Conservation (phyloP, 805 yeast species). For the Candida gorgasii region DNA sequence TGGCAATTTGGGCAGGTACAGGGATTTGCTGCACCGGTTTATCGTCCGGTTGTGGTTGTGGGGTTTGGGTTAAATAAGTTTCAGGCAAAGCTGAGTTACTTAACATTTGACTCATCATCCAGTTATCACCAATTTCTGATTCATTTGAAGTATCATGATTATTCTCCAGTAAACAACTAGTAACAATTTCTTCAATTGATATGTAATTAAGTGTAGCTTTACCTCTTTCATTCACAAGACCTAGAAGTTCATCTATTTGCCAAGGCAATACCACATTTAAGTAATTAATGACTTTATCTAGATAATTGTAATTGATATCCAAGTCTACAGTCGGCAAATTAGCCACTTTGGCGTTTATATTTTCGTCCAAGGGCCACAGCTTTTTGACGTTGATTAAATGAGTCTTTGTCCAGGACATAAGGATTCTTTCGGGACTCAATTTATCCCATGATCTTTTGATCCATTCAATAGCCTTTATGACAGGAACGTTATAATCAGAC, state of each 20-base stretch:
- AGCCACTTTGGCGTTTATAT: slow-evolving; percentile 1
- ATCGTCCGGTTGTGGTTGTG: neutral
- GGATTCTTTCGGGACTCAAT: slow-evolving; percentile 31
- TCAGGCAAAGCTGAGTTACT: slow-evolving; percentile 7
- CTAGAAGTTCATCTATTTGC: slow-evolving; percentile 57
- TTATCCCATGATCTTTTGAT: slow-evolving; percentile 58
- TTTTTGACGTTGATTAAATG: slow-evolving; percentile 28
- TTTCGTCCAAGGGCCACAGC: slow-evolving; percentile 28
- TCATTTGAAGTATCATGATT: neutral
- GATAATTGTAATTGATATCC: slow-evolving; percentile 39
- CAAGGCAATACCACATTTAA: slow-evolving; percentile 56
- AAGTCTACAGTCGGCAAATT: slow-evolving; percentile 5
- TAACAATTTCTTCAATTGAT: slow-evolving; percentile 61
- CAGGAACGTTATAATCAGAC: slow-evolving; percentile 46
- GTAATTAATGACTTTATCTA: slow-evolving; percentile 45
- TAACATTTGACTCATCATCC: slow-evolving; percentile 17
- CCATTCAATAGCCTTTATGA: slow-evolving; percentile 59
- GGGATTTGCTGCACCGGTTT: neutral
- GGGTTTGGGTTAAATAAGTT: neutral
- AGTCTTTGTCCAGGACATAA: slow-evolving; percentile 36
- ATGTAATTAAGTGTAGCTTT: slow-evolving; percentile 48
- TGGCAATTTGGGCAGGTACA: slow-evolving; percentile 1
- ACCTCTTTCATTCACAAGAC: slow-evolving; percentile 46
- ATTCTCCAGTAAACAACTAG: slow-evolving; percentile 55
- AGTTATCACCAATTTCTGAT: slow-evolving; percentile 10